Evolutionary conservation across 1,139 yeast species (phyloP).

Genomic region (Yamadazyma buinensis): DNA sequence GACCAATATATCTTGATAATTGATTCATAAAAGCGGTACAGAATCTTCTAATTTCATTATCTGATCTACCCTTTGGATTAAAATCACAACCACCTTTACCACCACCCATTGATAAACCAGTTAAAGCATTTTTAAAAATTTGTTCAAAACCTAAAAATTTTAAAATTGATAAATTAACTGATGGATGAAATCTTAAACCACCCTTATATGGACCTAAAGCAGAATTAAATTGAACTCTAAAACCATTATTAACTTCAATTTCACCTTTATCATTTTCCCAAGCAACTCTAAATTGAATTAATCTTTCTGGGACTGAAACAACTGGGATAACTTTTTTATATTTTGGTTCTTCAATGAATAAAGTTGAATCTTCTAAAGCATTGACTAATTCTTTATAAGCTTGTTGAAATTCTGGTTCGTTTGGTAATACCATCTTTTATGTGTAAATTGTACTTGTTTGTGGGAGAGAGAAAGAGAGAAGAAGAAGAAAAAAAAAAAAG

Average conservation of each 20-base stretch:
- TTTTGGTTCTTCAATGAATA: constrained; percentile 85
- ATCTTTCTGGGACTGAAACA: constrained; percentile 92
- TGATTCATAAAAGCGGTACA: constrained; percentile 95
- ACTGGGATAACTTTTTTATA: constrained; percentile 87
- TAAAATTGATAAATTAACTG: constrained; percentile 90
- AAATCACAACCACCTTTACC: constrained; percentile 99
- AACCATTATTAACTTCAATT: constrained; percentile 93
- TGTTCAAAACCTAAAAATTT: constrained; percentile 98
- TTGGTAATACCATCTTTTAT: constrained; percentile 53
- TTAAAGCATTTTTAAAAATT: constrained; percentile 95
- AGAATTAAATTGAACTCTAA: constrained; percentile 97
- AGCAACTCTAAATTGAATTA: constrained; percentile 92
- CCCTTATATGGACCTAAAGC: constrained; percentile 99
- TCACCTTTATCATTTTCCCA: constrained; percentile 97
- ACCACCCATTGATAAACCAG: constrained; percentile 98
- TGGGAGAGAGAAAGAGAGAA: too few relatives aligned
- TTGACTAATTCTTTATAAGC: constrained; percentile 91
- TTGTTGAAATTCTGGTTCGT: constrained; percentile 98
- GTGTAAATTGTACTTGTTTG: too few relatives aligned
- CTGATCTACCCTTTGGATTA: constrained; percentile 93
- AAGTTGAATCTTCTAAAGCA: constrained; percentile 87
- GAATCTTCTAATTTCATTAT: constrained; percentile 93
- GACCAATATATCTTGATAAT: constrained; percentile 93
- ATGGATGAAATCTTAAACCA: constrained; percentile 96
- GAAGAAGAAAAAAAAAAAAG: too few relatives aligned